phyloP scores from a whole-genome alignment of 108 stramenopile genomes.

The Nannochloropsis oceanica region DNA sequence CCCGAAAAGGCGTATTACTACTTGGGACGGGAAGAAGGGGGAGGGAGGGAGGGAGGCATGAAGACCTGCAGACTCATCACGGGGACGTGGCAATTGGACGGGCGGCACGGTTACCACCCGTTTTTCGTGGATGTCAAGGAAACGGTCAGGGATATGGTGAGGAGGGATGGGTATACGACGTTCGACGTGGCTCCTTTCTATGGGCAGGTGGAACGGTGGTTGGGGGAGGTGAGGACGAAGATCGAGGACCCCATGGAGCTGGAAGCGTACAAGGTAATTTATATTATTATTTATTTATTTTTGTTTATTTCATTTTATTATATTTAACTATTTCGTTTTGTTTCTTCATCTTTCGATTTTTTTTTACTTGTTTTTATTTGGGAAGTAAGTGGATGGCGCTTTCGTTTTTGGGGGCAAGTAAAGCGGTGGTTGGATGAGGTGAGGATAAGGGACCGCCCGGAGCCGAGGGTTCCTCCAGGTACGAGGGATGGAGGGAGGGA shows the following conservation, averaged over 20 bases:
- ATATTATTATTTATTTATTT: too few relatives aligned
- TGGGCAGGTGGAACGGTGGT: neutral
- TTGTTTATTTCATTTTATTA: too few relatives aligned
- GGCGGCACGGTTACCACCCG: neutral
- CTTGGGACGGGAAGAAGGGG: neutral
- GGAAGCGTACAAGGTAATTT: neutral
- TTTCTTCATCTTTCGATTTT: too few relatives aligned
- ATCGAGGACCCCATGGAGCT: neutral
- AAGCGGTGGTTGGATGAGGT: neutral
- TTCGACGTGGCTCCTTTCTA: neutral
- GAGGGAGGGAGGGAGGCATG: neutral
- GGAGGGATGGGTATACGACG: neutral
- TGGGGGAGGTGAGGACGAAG: neutral
- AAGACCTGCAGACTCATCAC: neutral
- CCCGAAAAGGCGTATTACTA: neutral
- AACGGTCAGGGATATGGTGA: neutral
- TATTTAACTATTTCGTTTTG: too few relatives aligned
- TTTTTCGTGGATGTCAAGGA: neutral
- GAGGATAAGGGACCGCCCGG: neutral
- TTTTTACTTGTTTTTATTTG: too few relatives aligned
- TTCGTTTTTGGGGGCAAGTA: neutral
- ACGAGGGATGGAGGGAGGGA: too few relatives aligned
- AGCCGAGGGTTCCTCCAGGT: neutral
- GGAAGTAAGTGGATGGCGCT: too few relatives aligned
- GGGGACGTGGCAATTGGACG: neutral